Evolutionary conservation across 768 basidiomycete species (phyloP), one percentile per base, ranked within the genome.

Genomic region (Suillus lakei): DNA sequence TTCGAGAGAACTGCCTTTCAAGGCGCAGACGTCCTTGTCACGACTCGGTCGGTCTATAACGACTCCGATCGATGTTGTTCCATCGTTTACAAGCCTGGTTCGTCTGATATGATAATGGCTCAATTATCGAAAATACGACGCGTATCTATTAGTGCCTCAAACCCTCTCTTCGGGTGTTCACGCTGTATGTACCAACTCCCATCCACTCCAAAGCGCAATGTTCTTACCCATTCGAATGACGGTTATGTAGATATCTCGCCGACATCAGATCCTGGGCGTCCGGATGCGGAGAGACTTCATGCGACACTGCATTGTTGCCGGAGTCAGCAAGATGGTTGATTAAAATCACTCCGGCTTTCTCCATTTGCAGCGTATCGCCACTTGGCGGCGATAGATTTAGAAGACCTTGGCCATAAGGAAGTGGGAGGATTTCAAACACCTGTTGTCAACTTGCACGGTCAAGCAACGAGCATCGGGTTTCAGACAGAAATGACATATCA

Each of bases 121-220:
- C 30, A 34, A 64, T 62, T 13, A 60, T 58, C 36, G 36, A 12
- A 44, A 44, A 53, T 21, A 70, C 44, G 2, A n/a, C 3, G 68
- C 79, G 67, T 67, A 86, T 91, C 90, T 71, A 85, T 87, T 48
- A 92, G 76, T 6, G 90, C 88, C 74, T 93, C 91, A 68, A 89
- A 6, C 86, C 86, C 72, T 85, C 79, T 51, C 87, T 80, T 18
- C n/a, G n/a, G 72, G 56, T 3, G 43, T 82, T 84, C 32, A 66
- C 66, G 5, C 84, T 85, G 70, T 88, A 92, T 39, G 77, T 79
- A 16, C 77, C 82, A 1, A 82, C 82, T 26, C 82, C 80, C 41
- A 73, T 80, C 90, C 90, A 4, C 86, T 91, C 91, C 91, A 93
- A 36, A 89, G 80, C 5, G 90, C 91, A 13, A 92, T 81, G 69